Evolutionary conservation across 1,284 basidiomycete genomes (phyloP).

Genomic region (Melampsora americana): DNA sequence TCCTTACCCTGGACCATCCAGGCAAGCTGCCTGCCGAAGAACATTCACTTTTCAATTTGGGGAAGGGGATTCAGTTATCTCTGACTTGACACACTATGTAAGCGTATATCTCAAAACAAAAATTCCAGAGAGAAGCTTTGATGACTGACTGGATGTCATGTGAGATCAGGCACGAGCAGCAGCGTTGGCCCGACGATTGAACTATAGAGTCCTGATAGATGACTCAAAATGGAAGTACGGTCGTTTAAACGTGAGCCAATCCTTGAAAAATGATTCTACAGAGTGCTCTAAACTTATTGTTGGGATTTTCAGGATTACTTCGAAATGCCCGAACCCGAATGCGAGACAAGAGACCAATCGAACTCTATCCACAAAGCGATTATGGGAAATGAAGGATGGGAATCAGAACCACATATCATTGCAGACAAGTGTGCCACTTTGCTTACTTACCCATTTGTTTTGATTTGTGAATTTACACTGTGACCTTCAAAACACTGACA

Average conservation of each 20-base stretch:
- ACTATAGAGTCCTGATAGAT: background rate
- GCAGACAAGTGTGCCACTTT: background rate
- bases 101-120: background rate
- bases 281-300: background rate
- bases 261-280: background rate
- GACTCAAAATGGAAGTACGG: constrained; percentile 1
- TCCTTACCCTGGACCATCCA: background rate
- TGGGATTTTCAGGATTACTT: constrained; percentile 2
- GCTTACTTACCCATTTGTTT: background rate
- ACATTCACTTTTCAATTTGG: constrained; percentile 6
- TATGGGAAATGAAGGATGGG: background rate
- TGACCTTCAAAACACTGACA: background rate
- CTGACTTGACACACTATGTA: constrained; percentile 8
- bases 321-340: background rate
- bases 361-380: background rate
- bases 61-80: background rate
- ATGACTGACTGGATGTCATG: background rate
- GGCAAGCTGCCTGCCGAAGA: background rate
- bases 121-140: background rate
- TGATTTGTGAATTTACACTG: no score
- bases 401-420: background rate
- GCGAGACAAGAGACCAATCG: background rate
- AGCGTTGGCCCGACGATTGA: background rate
- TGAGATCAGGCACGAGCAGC: background rate
- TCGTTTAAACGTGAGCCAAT: background rate